Evolutionary conservation across 371 early-diverging fungal species (phyloP).

Genomic region (Mucor velutinosus): DNA sequence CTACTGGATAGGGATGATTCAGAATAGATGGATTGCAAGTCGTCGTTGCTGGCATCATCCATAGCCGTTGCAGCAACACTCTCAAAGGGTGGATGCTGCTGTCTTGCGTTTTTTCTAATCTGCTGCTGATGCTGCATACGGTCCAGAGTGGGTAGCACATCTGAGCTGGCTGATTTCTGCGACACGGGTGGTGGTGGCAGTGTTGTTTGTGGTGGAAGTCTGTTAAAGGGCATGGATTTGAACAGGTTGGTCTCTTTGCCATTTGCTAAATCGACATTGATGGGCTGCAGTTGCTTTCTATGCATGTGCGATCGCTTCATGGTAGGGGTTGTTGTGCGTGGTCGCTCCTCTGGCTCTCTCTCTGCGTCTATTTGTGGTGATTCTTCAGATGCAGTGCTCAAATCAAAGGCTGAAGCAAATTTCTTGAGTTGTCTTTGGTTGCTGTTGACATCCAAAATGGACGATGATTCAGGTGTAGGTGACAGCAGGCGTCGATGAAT

Average conservation of each 20-base stretch:
- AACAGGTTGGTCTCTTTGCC: slow-evolving; percentile 6
- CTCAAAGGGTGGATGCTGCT: not conserved
- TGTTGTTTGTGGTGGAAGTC: not conserved
- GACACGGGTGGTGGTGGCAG: not conserved
- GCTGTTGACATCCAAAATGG: slow-evolving; percentile 10
- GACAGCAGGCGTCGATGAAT: not conserved
- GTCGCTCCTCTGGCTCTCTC: slow-evolving; percentile 14
- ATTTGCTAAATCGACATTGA: slow-evolving; percentile 29
- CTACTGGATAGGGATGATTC: slow-evolving; percentile 25
- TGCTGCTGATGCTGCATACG: not conserved
- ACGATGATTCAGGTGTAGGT: not conserved
- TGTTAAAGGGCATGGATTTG: not conserved
- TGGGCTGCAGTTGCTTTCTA: slow-evolving; percentile 9
- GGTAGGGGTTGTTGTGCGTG: slow-evolving; percentile 30
- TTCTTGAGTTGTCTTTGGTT: slow-evolving; percentile 9
- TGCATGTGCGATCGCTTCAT: slow-evolving; percentile 9
- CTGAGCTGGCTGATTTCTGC: slow-evolving; percentile 14
- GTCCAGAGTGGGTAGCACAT: slow-evolving; percentile 21
- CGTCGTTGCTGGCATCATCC: slow-evolving; percentile 11
- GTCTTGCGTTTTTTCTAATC: not conserved
- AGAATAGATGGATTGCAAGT: slow-evolving; percentile 29
- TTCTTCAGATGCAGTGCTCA: slow-evolving; percentile 20
- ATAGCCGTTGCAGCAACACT: not conserved
- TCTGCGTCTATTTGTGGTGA: not conserved
- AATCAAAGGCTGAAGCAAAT: slow-evolving; percentile 34